These are phyloP conservation scores for Flaveria bidentis DNA, from an alignment of 129 eudicot species.

Conservation along the genomic window DNA sequence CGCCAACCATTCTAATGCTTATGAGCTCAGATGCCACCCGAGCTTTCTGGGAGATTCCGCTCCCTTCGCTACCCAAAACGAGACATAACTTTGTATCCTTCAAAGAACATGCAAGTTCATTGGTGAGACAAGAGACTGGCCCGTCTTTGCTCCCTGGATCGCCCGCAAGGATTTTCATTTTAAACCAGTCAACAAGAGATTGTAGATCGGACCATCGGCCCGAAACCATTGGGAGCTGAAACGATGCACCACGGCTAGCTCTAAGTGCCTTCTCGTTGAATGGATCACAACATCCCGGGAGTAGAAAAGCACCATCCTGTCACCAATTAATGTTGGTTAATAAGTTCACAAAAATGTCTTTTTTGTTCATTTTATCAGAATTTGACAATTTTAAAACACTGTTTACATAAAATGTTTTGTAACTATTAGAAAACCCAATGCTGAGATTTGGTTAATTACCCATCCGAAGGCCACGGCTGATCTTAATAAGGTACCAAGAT, in stretches of 20 bases:
- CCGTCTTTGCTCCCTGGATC: slow-evolving; percentile 47
- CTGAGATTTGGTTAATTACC: slow-evolving; percentile 48
- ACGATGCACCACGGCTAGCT: slow-evolving; percentile 90
- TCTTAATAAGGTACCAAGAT: slow-evolving; percentile 90
- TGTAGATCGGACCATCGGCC: slow-evolving; percentile 69
- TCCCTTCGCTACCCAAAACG: slow-evolving; percentile 87
- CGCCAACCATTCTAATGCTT: slow-evolving; percentile 70
- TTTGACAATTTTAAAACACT: background rate
- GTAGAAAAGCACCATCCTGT: slow-evolving; percentile 86
- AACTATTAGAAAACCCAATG: background rate
- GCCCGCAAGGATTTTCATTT: slow-evolving; percentile 73
- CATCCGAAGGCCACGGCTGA: slow-evolving; percentile 88
- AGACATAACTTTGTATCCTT: slow-evolving; percentile 59
- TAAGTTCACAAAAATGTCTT: background rate
- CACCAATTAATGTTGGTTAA: background rate
- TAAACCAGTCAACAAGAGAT: slow-evolving; percentile 37
- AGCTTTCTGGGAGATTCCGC: slow-evolving; percentile 62
- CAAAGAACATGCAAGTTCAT: slow-evolving; percentile 59
- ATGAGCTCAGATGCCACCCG: slow-evolving; percentile 56
- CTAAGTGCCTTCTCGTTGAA: slow-evolving; percentile 90
- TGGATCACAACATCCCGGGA: slow-evolving; percentile 94
- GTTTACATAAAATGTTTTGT: background rate
- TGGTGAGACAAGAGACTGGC: slow-evolving; percentile 43
- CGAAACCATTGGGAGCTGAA: slow-evolving; percentile 78
- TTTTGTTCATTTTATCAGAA: background rate